A percentile compares a stretch with the other conserved stretches of the same genome.
Conservation (phyloP, 169 alveolate genomes). For the Perkinsus olseni region DNA sequence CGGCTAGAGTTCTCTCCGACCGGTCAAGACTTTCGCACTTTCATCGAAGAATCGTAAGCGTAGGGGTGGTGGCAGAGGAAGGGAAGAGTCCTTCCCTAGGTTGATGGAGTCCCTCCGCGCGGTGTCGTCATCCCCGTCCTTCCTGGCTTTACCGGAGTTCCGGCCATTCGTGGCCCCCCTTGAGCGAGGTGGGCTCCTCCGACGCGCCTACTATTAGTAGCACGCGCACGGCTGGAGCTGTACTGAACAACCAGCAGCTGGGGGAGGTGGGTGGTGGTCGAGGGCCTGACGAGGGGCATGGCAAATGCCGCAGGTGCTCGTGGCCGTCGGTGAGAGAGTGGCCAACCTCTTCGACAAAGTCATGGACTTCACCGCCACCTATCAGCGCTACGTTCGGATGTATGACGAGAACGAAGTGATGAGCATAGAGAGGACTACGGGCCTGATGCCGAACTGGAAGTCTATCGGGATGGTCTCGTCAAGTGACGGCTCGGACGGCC, state of each 20-base stretch:
- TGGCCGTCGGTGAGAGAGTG: not conserved
- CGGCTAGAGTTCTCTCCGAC: not conserved
- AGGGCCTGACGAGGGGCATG: not conserved
- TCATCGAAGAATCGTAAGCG: not conserved
- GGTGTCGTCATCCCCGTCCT: constrained; percentile 19
- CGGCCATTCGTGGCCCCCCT: constrained; percentile 30
- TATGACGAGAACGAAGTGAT: constrained; percentile 9
- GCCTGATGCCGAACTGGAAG: not conserved
- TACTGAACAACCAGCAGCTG: not conserved
- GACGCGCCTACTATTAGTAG: not conserved
- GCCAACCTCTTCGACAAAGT: not conserved
- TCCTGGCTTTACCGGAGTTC: constrained; percentile 27
- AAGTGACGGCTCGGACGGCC: not conserved
- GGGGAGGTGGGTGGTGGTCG: not conserved
- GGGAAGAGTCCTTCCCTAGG: not conserved
- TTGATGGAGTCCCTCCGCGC: constrained; percentile 25
- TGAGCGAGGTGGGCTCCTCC: constrained; percentile 25
- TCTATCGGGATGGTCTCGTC: not conserved
- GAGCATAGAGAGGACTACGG: not conserved
- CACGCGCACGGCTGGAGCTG: not conserved
- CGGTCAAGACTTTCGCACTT: not conserved
- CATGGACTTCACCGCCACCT: not conserved
- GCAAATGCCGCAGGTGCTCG: not conserved
- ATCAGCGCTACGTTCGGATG: not conserved
- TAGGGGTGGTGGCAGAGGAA: not conserved